These are phyloP conservation scores for Pseudogymnoascus sp. DNA, from an alignment of 2,329 filamentous ascomycete genomes.

Conservation along the genomic window DNA sequence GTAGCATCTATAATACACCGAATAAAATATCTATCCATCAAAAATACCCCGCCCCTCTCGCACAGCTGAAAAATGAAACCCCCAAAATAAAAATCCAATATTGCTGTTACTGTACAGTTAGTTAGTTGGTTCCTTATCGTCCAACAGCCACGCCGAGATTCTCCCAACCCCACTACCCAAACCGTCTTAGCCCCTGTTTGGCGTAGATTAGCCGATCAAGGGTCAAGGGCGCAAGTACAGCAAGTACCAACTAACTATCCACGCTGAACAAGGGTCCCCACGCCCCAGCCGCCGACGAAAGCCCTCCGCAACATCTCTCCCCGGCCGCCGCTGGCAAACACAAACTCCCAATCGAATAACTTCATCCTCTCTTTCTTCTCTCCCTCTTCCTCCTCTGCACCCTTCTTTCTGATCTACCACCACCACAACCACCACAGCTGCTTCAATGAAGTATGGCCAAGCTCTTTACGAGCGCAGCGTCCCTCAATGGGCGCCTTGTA, in stretches of 20 bases:
- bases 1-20: too few species aligned
- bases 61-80: not conserved
- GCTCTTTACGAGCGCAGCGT: constrained; percentile 68
- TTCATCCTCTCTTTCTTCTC: not conserved
- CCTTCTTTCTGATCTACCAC: not conserved
- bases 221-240: not conserved
- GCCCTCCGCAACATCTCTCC: not conserved
- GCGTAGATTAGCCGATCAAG: constrained; percentile 3
- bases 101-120: too few species aligned
- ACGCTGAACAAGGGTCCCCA: not conserved
- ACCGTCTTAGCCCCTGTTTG: not conserved
- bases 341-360: not conserved
- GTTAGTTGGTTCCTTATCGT: not conserved
- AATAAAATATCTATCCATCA: not conserved
- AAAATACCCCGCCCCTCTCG: not conserved
- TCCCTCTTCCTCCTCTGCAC: not conserved
- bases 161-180: not conserved
- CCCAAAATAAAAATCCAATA: not conserved
- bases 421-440: not conserved
- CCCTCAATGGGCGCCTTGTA: constrained; percentile 73
- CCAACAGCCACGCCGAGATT: not conserved
- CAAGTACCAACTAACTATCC: not conserved
- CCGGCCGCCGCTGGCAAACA: not conserved
- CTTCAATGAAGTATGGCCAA: constrained; percentile 66
- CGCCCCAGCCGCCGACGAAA: not conserved